phyloP scores from a whole-genome alignment of 2,329 filamentous ascomycete species.

The Fusarium algeriense region DNA sequence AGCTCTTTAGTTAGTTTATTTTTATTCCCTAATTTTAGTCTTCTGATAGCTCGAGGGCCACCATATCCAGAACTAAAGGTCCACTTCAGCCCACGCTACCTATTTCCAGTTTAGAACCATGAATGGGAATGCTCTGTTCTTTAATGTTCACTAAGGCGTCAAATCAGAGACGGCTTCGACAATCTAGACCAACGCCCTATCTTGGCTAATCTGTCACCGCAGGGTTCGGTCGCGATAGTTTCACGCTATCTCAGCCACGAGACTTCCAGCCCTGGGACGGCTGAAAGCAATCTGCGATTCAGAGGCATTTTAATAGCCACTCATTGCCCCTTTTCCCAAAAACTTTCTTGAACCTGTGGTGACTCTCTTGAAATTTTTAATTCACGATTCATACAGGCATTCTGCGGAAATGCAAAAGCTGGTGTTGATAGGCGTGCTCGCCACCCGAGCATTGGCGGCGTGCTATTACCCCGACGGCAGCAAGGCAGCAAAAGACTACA shows the following conservation, averaged over 20 bases:
- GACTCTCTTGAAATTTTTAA: not conserved
- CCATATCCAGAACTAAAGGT: not conserved
- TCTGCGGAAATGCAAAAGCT: not conserved
- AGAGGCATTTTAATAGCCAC: slow-evolving; percentile 1
- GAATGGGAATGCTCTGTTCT: not conserved
- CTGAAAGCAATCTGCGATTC: not conserved
- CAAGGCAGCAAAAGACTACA: slow-evolving; percentile 38
- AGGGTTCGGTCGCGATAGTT: slow-evolving; percentile 50
- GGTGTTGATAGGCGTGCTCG: slow-evolving; percentile 3
- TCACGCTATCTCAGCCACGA: slow-evolving; percentile 37
- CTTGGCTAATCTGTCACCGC: slow-evolving; percentile 1
- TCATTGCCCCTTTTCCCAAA: not conserved
- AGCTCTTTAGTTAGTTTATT: too few relatives aligned
- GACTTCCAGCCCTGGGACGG: slow-evolving; percentile 28
- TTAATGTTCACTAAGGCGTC: not conserved
- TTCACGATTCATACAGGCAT: not conserved
- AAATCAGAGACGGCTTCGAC: not conserved
- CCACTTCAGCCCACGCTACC: not conserved
- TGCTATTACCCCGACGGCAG: slow-evolving; percentile 43
- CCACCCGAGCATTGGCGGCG: slow-evolving; percentile 3
- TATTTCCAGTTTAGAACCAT: not conserved
- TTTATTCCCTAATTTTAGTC: too few relatives aligned
- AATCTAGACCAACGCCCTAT: slow-evolving; percentile 23
- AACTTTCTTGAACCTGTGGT: too few relatives aligned
- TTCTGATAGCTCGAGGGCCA: too few relatives aligned